Evolutionary conservation across 148 eudicot genomes (phyloP), one percentile per base, ranked within the genome.

Genomic region (Euryodendron excelsum): DNA sequence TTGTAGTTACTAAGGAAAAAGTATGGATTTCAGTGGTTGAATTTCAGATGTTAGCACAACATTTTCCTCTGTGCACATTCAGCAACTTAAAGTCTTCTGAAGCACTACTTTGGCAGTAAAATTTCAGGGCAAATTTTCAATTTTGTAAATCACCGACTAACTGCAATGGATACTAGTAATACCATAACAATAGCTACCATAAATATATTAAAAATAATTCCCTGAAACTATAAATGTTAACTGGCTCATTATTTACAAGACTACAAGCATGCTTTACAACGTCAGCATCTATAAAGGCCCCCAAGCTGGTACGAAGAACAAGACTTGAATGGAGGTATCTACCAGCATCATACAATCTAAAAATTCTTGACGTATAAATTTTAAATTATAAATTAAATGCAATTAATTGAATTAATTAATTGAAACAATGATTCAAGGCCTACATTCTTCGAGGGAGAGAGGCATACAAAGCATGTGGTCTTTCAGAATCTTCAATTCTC

Each of bases 351-450:
- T 21, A n/a, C 45, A n/a, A 72, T 55, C 31, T 72, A 3, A 33
- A 31, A 45, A 72, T 53, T 52, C 44, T 34, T 70, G 39, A 48
- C 4, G 10, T 44, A 4, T 53, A 70, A 45, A 70, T n/a, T 17
- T 30, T 30, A 31, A 44, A 70, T 6, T 45, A 45, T 17, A 6
- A 23, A 48, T 47, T 48, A 27, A 20, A 70, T 70, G 56, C n/a
- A 28, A 72, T 47, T 9, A 71, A 71, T 41, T 47, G 72, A 69
- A 55, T 60, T 60, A n/a, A n/a, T n/a, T n/a, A n/a, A 34, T 18
- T 50, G 11, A 72, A 50, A 21, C 63, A 73, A 20, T 55, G 60
- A 20, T 72, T 36, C 76, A 73, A 56, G 31, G 4, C 64, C 20
- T 34, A 14, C 45, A 34, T 55, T 56, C 48, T 36, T 72, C 52